Base-by-base conservation (phyloP, 2,329 filamentous ascomycete species). In the Penicillium digitatum region DNA sequence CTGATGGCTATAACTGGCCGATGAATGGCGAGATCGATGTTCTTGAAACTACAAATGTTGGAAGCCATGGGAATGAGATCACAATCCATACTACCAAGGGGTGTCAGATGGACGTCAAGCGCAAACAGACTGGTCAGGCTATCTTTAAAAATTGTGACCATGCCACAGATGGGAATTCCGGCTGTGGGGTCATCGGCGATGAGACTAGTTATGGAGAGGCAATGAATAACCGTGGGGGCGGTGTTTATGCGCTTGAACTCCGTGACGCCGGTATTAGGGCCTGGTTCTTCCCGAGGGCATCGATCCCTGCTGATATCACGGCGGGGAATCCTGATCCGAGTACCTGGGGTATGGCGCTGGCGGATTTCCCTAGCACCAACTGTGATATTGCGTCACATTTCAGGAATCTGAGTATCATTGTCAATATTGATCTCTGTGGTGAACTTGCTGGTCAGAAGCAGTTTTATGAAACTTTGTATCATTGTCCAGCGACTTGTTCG, bases 351-450 rank as follows among this genome's bases (percentile, higher is more conserved):
- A 76, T 72, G 2, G 83, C 87, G 0, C 64, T 81, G 7, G 84
- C 86, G 1, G 86, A 88, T 56, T 87, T 87, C 67, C 86, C 86
- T 14, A 78, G 74, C 61, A 87, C 85, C 0, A 69, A 81, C 43
- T 88, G 85, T 71, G 73, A 84, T 55, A 82, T 87, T 47, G 68
- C 70, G 6, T 74, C 72, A 4, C 83, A 87, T 64, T 87, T 88
- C 68, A 76, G 71, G 51, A 88, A 87, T 63, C 80, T 86, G 67
- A 85, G 82, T 60, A 87, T 88, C 61, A 79, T 87, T 59, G 79
- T 79, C 39, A 87, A 88, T 63, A 87, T 87, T 58, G 82, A 85
- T 66, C 71, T 88, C 8, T 88, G 85, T 60, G 86, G 85, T 0
- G 69, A 80, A 38, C 75, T 82, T 60, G 81, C 80, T 3, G 79